These are phyloP conservation scores for Pythium rhizo-oryzae DNA, from an alignment of 352 stramenopile genomes.

Conservation along the genomic window DNA sequence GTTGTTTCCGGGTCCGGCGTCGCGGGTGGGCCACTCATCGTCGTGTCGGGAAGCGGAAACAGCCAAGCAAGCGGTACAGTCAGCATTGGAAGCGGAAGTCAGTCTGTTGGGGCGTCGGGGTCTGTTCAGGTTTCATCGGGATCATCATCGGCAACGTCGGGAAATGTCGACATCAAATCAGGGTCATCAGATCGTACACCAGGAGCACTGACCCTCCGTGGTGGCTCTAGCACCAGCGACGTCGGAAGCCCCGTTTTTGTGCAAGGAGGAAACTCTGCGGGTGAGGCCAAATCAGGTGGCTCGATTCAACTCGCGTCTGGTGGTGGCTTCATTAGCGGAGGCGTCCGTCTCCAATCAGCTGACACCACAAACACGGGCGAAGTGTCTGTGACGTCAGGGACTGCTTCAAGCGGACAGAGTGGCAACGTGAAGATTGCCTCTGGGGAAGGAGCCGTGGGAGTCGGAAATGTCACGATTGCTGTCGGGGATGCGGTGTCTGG, in stretches of 20 bases:
- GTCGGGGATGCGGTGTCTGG: slow-evolving; percentile 1
- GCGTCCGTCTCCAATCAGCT: slow-evolving; percentile 4
- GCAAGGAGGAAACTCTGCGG: slow-evolving; percentile 17
- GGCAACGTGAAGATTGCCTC: slow-evolving; percentile 12
- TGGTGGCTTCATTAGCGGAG: slow-evolving; percentile 11
- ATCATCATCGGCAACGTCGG: slow-evolving; percentile 6
- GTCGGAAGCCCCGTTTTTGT: slow-evolving; percentile 22
- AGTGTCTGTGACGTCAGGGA: slow-evolving; percentile 5
- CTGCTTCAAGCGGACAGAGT: slow-evolving; percentile 9
- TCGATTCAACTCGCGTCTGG: slow-evolving; percentile 20
- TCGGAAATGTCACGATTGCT: slow-evolving; percentile 16
- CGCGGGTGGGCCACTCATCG: slow-evolving; percentile 8
- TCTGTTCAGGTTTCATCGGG: slow-evolving; percentile 21
- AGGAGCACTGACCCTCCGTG: slow-evolving; percentile 16
- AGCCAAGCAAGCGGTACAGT: slow-evolving; percentile 20
- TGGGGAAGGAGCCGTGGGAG: not conserved
- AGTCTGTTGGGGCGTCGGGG: slow-evolving; percentile 19
- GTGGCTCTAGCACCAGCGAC: slow-evolving; percentile 12
- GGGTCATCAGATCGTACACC: slow-evolving; percentile 10
- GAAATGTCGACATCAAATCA: slow-evolving; percentile 21
- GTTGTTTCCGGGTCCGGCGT: slow-evolving; percentile 32
- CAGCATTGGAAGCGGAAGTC: slow-evolving; percentile 14
- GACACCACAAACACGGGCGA: slow-evolving; percentile 6
- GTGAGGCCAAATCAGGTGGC: slow-evolving; percentile 6
- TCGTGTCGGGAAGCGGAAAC: slow-evolving; percentile 13